These are phyloP conservation scores for Gautieria morchelliformis DNA, from an alignment of 768 basidiomycete species.

Conservation along the genomic window DNA sequence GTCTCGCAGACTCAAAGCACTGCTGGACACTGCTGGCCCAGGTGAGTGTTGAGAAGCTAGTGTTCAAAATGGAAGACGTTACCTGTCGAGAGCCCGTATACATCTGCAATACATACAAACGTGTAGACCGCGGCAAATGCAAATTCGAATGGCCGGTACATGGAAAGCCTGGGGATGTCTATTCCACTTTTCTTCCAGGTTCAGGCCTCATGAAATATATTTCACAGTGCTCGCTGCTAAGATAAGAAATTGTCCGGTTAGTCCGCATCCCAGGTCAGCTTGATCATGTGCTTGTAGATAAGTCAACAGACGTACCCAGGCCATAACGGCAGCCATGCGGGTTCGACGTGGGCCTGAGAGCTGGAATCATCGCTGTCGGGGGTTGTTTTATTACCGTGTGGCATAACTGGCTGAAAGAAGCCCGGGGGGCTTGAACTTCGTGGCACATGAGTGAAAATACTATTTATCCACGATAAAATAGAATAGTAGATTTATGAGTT, in stretches of 20 bases:
- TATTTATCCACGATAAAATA: conserved; percentile 1
- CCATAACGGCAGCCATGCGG: no score
- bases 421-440: not conserved
- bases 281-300: not conserved
- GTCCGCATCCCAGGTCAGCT: not conserved
- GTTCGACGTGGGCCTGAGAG: no score
- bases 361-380: no score
- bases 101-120: not conserved
- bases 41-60: not conserved
- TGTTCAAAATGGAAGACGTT: not conserved
- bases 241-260: not conserved
- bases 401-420: not conserved
- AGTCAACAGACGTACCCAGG: no score
- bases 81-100: not conserved
- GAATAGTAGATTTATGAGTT: not conserved
- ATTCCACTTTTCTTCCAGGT: no score
- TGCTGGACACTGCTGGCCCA: not conserved
- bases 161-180: no score
- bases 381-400: no score
- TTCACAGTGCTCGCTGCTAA: not conserved
- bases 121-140: not conserved
- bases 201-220: no score
- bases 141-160: no score
- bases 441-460: not conserved
- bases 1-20: not conserved